A percentile compares a stretch with the other conserved stretches of the same genome.
phyloP scores from a whole-genome alignment of 768 basidiomycete species.

The Tylopilus felleus region DNA sequence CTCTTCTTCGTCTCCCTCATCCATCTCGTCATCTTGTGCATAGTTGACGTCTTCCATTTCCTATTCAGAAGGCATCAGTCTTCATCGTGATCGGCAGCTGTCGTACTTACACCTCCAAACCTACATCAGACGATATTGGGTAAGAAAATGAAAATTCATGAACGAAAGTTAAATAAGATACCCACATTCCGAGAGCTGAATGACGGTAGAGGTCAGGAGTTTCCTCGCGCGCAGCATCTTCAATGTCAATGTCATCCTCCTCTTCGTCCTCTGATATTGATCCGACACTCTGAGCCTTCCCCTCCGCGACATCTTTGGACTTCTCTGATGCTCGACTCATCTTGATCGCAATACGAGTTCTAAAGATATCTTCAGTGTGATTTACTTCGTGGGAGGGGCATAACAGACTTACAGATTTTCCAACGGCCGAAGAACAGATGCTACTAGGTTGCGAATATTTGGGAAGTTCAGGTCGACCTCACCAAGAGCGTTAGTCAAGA shows the following conservation, averaged over 20 bases:
- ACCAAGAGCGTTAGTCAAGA: conserved; percentile 80
- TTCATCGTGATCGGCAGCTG: conserved; percentile 6
- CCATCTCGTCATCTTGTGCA: conserved; percentile 69
- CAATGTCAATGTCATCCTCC: conserved; percentile 56
- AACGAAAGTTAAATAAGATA: conserved; percentile 10
- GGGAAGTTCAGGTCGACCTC: conserved; percentile 97
- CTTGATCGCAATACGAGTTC: conserved; percentile 96
- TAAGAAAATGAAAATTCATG: conserved; percentile 9
- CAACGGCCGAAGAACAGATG: conserved; percentile 81
- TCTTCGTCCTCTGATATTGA: conserved; percentile 46
- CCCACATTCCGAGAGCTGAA: conserved; percentile 92
- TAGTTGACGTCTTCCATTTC: conserved; percentile 84
- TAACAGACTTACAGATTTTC: conserved; percentile 71
- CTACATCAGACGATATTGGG: conserved; percentile 24
- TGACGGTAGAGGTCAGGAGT: conserved; percentile 94
- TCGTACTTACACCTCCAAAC: conserved; percentile 72
- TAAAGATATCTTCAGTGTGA: conserved; percentile 31
- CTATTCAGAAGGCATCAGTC: conserved; percentile 37
- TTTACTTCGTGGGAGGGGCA: not conserved
- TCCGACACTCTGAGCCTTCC: conserved; percentile 41
- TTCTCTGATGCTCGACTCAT: conserved; percentile 82
- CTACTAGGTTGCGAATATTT: conserved; percentile 80
- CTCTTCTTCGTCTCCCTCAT: conserved; percentile 75
- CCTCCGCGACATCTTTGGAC: conserved; percentile 53
- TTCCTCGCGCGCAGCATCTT: conserved; percentile 61